Evolutionary conservation across 2,329 filamentous ascomycete species (phyloP), one percentile per base, ranked within the genome.

Genomic region (Verticillium albo-atrum): DNA sequence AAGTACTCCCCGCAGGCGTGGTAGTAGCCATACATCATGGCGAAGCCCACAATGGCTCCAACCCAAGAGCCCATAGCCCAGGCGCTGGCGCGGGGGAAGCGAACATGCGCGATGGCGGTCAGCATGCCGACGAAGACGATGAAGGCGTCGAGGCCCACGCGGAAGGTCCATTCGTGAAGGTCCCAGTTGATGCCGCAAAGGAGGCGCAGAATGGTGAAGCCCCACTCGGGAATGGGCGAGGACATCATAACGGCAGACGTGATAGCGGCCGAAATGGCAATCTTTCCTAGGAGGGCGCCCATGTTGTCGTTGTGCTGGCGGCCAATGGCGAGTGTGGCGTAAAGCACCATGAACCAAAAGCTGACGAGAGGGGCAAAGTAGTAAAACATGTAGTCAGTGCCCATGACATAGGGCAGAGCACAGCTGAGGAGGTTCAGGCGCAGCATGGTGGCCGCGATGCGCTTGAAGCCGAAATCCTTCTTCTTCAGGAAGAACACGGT

Each of bases 311-410:
- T 85, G 61, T 70, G 68, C 28, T 67, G 64, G 4, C 69, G 69
- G 30, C 72, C 73, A n/a, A 79, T 65, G n/a, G 74, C 70, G 57
- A 87, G 71, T 9, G 82, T 85, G 35, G 73, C 62, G 67, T 79
- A 87, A 17, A 83, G 72, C 23, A 86, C 71, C 9, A 86, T 62
- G 67, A 86, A 88, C 82, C 85, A 89, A 68, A 87, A 85, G 57
- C 78, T 85, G 50, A 82, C 76, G 2, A 86, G 72, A 1, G 83
- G 79, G 0, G 83, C 77, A 65, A 88, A 86, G 68, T 85, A 83
- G 68, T 88, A 87, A 25, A 66, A 66, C 66, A 69, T 68, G 35
- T 66, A 87, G 26, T 78, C 73, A 1, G 81, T 85, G 26, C 75
- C 71, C 79, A 88, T 83, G 63, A 83, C 73, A 28, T 82, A 83